Evolutionary conservation across 164 flowering plant species (phyloP), one percentile per base, ranked within the genome.

Genomic region (Vitis rupestris): DNA sequence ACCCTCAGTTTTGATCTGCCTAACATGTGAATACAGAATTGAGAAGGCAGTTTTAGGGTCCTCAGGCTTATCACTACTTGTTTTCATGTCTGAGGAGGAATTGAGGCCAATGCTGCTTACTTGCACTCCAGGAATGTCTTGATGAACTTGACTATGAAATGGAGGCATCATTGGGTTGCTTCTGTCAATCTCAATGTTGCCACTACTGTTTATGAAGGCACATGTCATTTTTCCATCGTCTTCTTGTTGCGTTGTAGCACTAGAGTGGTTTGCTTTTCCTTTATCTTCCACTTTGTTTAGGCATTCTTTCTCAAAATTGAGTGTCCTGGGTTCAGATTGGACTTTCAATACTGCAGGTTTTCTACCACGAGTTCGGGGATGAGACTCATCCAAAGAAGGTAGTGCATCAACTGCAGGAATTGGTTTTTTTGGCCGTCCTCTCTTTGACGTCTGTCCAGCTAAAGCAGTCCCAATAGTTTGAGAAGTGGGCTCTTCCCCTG

Each of bases 371-470:
- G 78, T 9, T 60, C 72, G 78, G 27, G 76, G 76, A 56, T 70
- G 79, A 59, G 70, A 55, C 47, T 73, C 76, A 61, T 67, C 65
- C 60, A 69, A 59, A 64, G 69, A 67, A 72, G 79, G 70, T 15
- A 70, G 59, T 9, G 54, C 47, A 72, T 59, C 61, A 52, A 52
- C 66, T 54, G 79, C 51, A 69, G 74, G 77, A 65, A 68, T 60
- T 57, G 78, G 29, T 68, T 68, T 80, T 72, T 69, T 78, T 44
- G 80, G 79, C 63, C 83, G 74, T 29, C 82, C 79, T 76, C 82
- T 76, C 61, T 73, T 80, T 61, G 75, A 19, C 44, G 79, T 19
- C 52, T 72, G 67, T 65, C 72, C 70, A 31, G 73, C 3, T 50
- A 57, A 12, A 64, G 37, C 63, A 31, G 55, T 44, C 57, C 71